Evolutionary conservation across 2,329 filamentous ascomycete species (phyloP), one percentile per base, ranked within the genome.

Genomic region (Trichoderma sp.): DNA sequence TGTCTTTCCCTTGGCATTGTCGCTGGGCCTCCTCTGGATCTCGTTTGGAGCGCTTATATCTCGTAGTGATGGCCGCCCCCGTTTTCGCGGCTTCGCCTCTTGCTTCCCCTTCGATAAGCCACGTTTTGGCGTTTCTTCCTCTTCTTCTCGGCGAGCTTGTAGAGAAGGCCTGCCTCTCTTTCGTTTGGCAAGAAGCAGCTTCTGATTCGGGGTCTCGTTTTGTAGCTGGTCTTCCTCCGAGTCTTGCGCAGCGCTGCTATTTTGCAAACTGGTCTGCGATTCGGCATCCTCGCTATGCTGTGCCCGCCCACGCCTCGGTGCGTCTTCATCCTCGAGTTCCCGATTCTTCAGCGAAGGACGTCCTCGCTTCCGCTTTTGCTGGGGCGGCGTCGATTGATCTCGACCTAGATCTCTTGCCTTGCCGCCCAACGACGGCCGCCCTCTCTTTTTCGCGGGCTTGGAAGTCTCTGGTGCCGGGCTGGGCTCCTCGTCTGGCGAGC

Each of bases 351-450:
- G 61, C 15, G 78, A 77, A 27, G 75, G 73, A 6, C 75, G 77
- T 65, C 77, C 78, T 71, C 79, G 79, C 72, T 77, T 78, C 48
- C 75, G 73, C 70, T 79, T 79, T 19, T 75, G 72, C 63, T 74
- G 64, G 5, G 64, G 22, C 8, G 64, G 37, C 29, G 63, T 65
- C 63, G 27, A 37, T 22, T 65, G 37, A 1, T 56, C 61, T n/a
- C 15, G 13, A 8, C 34, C 34, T 17, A 34, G 5, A 4, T 37
- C 29, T 13, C 37, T 57, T 15, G 27, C 3, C 19, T 56, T 65
- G 22, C 29, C 57, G 71, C 17, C 68, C 2, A 72, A 50, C 10
- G 74, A 73, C 2, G 73, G 74, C 7, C 75, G 73, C 9, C 76
- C 75, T 39, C 78, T 76, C 67, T 76, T 79, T 65, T 37, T 64